A percentile compares a stretch with the other conserved stretches of the same genome.
phyloP scores from a whole-genome alignment of 2,329 filamentous ascomycete species.

The Aspergillus japonicus region DNA sequence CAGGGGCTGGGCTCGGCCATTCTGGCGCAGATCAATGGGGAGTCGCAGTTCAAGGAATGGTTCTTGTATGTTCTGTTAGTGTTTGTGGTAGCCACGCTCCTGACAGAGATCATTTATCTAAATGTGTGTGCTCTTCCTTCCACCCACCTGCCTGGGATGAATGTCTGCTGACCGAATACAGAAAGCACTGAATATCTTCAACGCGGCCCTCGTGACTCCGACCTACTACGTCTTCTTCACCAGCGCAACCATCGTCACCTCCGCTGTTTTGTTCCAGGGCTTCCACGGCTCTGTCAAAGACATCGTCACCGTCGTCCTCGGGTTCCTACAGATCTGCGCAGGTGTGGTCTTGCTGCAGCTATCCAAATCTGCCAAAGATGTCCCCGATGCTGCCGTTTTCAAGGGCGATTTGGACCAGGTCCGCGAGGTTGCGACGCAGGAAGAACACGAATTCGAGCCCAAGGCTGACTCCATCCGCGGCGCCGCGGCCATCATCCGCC shows the following conservation, averaged over 20 bases:
- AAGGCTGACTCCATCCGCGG: slow-evolving; percentile 96
- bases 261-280: slow-evolving; percentile 85
- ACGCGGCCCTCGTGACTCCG: slow-evolving; percentile 92
- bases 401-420: slow-evolving; percentile 91
- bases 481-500: slow-evolving; percentile 79
- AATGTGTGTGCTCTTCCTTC: slow-evolving; percentile 66
- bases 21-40: slow-evolving; percentile 77
- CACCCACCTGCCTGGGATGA: background rate
- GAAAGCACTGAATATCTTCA: slow-evolving; percentile 98
- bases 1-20: slow-evolving; percentile 91
- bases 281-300: slow-evolving; percentile 82
- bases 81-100: slow-evolving; percentile 82
- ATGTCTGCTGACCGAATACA: slow-evolving; percentile 41
- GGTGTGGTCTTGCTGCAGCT: slow-evolving; percentile 90
- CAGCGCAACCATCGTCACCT: slow-evolving; percentile 90
- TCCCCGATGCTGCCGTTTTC: slow-evolving; percentile 90
- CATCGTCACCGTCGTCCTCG: slow-evolving; percentile 87
- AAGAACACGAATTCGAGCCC: slow-evolving; percentile 93
- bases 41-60: slow-evolving; percentile 93
- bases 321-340: slow-evolving; percentile 89
- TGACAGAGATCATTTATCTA: slow-evolving; percentile 92
- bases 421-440: slow-evolving; percentile 89
- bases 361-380: slow-evolving; percentile 97
- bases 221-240: slow-evolving; percentile 99
- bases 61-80: slow-evolving; percentile 89